Conservation (phyloP, 805 yeast species). For the Scheffersomyces amazonensis region DNA sequence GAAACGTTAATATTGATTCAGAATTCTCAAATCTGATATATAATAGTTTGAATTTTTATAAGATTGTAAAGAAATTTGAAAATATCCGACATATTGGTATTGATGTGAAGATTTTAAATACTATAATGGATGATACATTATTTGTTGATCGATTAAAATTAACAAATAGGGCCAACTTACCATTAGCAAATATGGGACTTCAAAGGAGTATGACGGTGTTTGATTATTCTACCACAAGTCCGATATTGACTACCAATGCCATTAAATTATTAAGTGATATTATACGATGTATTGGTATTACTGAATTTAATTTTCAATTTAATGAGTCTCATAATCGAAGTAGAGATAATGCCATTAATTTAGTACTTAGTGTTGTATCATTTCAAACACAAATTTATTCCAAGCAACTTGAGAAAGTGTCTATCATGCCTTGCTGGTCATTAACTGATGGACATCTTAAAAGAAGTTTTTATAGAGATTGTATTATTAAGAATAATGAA, state of each 20-base stretch:
- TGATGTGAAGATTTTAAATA: conserved; percentile 12
- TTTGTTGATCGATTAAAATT: not conserved
- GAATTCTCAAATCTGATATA: not conserved
- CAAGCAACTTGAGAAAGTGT: conserved; percentile 1
- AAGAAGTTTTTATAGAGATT: conserved; percentile 13
- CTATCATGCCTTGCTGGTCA: conserved; percentile 30
- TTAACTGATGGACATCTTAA: conserved; percentile 22
- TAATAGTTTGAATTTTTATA: conserved; percentile 2
- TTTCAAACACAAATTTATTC: not conserved
- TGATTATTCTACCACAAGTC: not conserved
- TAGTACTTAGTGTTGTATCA: not conserved
- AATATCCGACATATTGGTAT: conserved; percentile 6
- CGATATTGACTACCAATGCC: not conserved
- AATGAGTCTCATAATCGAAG: conserved; percentile 1
- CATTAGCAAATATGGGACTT: not conserved
- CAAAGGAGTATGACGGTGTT: not conserved
- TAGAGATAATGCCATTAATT: not conserved
- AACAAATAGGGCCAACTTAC: not conserved
- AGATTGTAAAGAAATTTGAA: not conserved
- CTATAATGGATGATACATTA: not conserved
- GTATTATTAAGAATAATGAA: not conserved
- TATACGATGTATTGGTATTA: not conserved
- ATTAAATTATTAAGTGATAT: not conserved
- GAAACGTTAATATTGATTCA: not conserved
- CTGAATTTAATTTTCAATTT: not conserved